Percentiles rank a stretch among this genome's conserved stretches.
phyloP scores from a whole-genome alignment of 2,329 filamentous ascomycete species.

The Zymoseptoria passerinii region DNA sequence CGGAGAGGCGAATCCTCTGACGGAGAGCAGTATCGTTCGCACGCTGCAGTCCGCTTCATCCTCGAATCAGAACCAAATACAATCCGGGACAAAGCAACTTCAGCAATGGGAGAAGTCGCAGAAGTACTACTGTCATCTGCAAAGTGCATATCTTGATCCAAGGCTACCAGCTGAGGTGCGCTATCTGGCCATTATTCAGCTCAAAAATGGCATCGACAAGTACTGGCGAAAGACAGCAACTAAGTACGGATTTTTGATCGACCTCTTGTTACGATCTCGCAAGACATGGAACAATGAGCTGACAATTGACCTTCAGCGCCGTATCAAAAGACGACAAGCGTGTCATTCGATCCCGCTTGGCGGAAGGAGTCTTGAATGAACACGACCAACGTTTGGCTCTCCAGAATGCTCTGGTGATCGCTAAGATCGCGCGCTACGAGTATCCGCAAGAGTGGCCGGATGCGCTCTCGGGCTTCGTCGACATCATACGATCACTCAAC shows the following conservation, averaged over 20 bases:
- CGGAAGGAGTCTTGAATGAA: slow-evolving; percentile 71
- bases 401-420: slow-evolving; percentile 79
- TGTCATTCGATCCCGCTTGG: slow-evolving; percentile 63
- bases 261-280: not conserved
- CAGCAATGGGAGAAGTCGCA: slow-evolving; percentile 42
- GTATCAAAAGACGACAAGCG: slow-evolving; percentile 64
- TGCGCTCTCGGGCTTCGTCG: slow-evolving; percentile 47
- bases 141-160: slow-evolving; percentile 70
- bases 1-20: slow-evolving; percentile 62
- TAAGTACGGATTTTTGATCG: slow-evolving; percentile 38
- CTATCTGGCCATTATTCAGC: slow-evolving; percentile 82
- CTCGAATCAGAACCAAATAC: slow-evolving; percentile 40
- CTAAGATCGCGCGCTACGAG: slow-evolving; percentile 83
- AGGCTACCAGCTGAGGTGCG: slow-evolving; percentile 68
- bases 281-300: not conserved
- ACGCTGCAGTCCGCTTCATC: slow-evolving; percentile 43
- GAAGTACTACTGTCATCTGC: slow-evolving; percentile 43
- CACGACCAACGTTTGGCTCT: slow-evolving; percentile 66
- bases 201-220: slow-evolving; percentile 94
- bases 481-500: slow-evolving; percentile 47
- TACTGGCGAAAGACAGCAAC: slow-evolving; percentile 81
- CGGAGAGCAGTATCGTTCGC: slow-evolving; percentile 40
- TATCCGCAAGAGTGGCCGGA: slow-evolving; percentile 76
- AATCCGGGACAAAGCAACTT: slow-evolving; percentile 45
- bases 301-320: slow-evolving; percentile 35